Percentiles rank a stretch among this genome's conserved stretches.
phyloP scores from a whole-genome alignment of 1,284 basidiomycete species.

The Somion occarium region DNA sequence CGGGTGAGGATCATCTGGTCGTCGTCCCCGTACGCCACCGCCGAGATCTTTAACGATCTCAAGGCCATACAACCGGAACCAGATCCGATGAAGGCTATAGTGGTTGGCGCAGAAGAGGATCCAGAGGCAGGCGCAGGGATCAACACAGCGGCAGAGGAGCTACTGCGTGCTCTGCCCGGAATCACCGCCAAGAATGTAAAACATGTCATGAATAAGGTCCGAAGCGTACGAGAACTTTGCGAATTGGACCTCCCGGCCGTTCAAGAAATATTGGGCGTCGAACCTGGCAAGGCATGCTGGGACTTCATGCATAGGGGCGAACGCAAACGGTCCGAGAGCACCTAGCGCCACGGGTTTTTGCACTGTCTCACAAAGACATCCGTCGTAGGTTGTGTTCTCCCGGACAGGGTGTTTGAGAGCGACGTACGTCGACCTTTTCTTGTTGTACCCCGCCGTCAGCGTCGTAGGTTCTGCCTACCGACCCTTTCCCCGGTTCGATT shows the following conservation, averaged over 20 bases:
- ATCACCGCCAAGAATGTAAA: slow-evolving; percentile 83
- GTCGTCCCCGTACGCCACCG: slow-evolving; percentile 88
- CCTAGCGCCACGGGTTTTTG: no score
- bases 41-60: slow-evolving; percentile 91
- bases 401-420: no score
- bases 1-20: slow-evolving; percentile 95
- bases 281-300: slow-evolving; percentile 77
- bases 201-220: slow-evolving; percentile 79
- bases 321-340: slow-evolving; percentile 10
- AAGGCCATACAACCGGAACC: slow-evolving; percentile 86
- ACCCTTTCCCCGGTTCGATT: no score
- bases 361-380: no score
- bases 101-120: slow-evolving; percentile 78
- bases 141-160: slow-evolving; percentile 72
- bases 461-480: no score
- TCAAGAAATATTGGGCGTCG: slow-evolving; percentile 76
- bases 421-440: no score
- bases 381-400: no score
- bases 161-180: slow-evolving; percentile 72
- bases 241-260: slow-evolving; percentile 59
- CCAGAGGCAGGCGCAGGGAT: slow-evolving; percentile 59
- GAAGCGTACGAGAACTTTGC: slow-evolving; percentile 75
- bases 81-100: slow-evolving; percentile 68
- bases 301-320: slow-evolving; percentile 80
- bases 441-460: no score